Evolutionary conservation across 768 basidiomycete genomes (phyloP).

Genomic region (Stropharia rugosoannulata): DNA sequence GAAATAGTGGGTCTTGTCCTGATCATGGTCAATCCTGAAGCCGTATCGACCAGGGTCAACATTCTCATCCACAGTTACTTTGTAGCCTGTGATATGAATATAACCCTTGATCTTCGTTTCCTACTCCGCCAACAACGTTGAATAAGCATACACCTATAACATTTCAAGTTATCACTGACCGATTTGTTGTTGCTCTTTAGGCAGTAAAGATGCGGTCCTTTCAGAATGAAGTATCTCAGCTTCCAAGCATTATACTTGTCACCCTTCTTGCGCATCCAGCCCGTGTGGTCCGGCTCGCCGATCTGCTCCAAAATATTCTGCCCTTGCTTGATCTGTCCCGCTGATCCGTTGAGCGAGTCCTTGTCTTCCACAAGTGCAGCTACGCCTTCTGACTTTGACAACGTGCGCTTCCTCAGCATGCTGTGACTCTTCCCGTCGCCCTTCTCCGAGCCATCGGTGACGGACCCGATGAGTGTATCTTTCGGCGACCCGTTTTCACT

Average conservation of each 20-base stretch:
- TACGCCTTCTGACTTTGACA: constrained; percentile 25
- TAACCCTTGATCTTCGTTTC: constrained; percentile 98
- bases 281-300: constrained; percentile 83
- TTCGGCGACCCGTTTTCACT: constrained; percentile 23
- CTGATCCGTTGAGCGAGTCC: constrained; percentile 16
- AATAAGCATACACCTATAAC: not conserved
- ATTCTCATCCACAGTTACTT: constrained; percentile 90
- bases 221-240: constrained; percentile 85
- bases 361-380: constrained; percentile 5
- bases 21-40: constrained; percentile 89
- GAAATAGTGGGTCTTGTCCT: constrained; percentile 87
- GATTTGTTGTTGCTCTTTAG: constrained; percentile 71
- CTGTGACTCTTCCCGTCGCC: constrained; percentile 20
- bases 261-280: constrained; percentile 96
- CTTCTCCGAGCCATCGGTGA: constrained; percentile 8
- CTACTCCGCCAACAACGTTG: constrained; percentile 32
- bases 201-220: constrained; percentile 89
- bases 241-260: constrained; percentile 96
- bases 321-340: constrained; percentile 51
- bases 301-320: constrained; percentile 86
- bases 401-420: constrained; percentile 57
- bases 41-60: constrained; percentile 91
- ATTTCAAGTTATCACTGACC: constrained; percentile 34
- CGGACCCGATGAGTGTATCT: constrained; percentile 1
- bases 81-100: constrained; percentile 88